Base-by-base conservation (phyloP, 805 yeast genomes). In the Alloascoidea hylecoeti region DNA sequence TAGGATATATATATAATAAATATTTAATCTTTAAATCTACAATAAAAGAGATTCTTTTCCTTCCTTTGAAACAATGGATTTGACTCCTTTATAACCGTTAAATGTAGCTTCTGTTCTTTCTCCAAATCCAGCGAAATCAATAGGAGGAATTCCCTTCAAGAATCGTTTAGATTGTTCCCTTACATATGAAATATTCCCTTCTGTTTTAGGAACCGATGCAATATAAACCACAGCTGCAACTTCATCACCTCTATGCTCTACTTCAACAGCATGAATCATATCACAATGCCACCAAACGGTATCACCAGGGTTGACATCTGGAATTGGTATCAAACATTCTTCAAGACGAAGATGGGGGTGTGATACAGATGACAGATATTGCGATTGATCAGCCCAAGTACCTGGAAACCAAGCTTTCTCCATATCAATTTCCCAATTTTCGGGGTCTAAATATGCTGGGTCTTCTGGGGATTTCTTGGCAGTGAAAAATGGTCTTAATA, bases 231-330 rank as follows among this genome's bases (percentile, higher is more conserved):
- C 70, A 5, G 60, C 49, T 3, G 70, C 60, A 41, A 60, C 61
- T 5, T 38, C 23, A 2, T 28, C 27, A 4, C 68, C 67, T 4
- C 39, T 39, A 41, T 60, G 66, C 3, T 45, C 52, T 15, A 49
- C 42, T 38, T 65, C 69, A 17, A 65, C 67, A 9, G 59, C 58
- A 43, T 65, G 70, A 13, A 57, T 52, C 17, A 54, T 38, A 42
- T 64, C 70, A 38, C 60, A 53, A 39, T 65, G 70, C 69, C 69
- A 64, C 38, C 58, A 56, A 1, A 65, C 64, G 41, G 49, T 53
- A 45, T 63, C 68, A 4, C 70, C 70, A 9, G 64, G 56, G 2
- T 54, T 38, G n/a, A 63, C 64, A 14, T 49, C 44, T 4, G 70
- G 68, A 30, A 63, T 47, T 1, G 56, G 44, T 9, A 54, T 51